These are phyloP conservation scores for Pelargonium nanum DNA, from an alignment of 345 rosid genomes.

Conservation along the genomic window DNA sequence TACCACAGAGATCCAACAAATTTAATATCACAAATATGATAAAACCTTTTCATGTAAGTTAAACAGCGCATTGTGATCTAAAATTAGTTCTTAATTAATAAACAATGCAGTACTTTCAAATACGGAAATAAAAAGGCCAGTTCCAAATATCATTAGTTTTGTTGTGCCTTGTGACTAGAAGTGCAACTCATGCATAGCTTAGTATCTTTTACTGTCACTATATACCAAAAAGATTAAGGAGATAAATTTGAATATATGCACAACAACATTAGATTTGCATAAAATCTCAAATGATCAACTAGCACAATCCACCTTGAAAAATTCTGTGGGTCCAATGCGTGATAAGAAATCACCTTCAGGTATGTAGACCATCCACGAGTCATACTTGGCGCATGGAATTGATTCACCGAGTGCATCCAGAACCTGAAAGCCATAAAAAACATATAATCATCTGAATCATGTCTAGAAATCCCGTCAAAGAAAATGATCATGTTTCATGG, in stretches of 20 bases:
- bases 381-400: slow-evolving; percentile 66
- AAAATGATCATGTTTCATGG: neutral
- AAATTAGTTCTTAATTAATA: neutral
- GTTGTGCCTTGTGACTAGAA: neutral
- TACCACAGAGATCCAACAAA: neutral
- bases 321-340: slow-evolving; percentile 80
- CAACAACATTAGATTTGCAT: too few relatives aligned
- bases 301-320: slow-evolving; percentile 55
- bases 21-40: neutral
- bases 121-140: neutral
- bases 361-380: slow-evolving; percentile 93
- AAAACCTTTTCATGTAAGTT: neutral
- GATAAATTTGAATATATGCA: neutral
- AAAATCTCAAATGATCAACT: neutral
- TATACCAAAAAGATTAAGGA: neutral
- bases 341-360: slow-evolving; percentile 94
- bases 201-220: too few relatives aligned
- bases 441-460: neutral
- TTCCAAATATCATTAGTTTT: neutral
- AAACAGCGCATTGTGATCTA: neutral
- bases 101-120: too few relatives aligned
- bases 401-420: slow-evolving; percentile 86
- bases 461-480: neutral
- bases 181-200: neutral
- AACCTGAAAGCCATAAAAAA: slow-evolving; percentile 38